Base-by-base conservation (phyloP, 2,329 filamentous ascomycete genomes). In the Aspergillus flavus region DNA sequence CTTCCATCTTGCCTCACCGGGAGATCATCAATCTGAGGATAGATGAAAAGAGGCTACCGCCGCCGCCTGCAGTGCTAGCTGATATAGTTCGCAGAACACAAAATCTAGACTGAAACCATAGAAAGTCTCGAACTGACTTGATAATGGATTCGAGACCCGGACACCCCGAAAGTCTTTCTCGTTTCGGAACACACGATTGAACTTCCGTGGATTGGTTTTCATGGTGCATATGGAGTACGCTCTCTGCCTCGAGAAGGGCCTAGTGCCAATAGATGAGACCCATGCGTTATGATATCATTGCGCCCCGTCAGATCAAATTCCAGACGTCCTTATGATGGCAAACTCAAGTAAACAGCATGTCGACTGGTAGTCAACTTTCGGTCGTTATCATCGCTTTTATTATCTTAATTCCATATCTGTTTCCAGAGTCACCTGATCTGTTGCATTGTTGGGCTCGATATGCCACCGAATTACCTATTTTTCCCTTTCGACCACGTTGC, bases 1-100 rank as follows among this genome's bases (percentile, higher is more conserved):
- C 45, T 48, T n/a, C 28, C 28, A 58, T 58, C 56, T 23, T 48
- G 56, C 43, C 45, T 34, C 56, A 58, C 43, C 56, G 56, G 56
- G 43, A 48, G 56, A 58, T 58, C 56, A 58, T 36, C 56, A 41
- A 58, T 30, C 28, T 45, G 39, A 48, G 30, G 23, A 21, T 55
- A 55, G 52, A 36, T 54, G 52, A 10, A 23, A 32, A 55, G 34
- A 39, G 32, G 21, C 32, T 55, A 39, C 52, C 12, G 12, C n/a
- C 41, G n/a, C 14, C 52, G 2, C 52, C 52, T 39, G 28, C 21
- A 55, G 32, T 26, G 7, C 7, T 32, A 34, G 28, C 26, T 32
- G 19, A 52, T 30, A 50, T 32, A 52, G 26, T 21, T n/a, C 19
- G 16, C 28, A 21, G 26, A 34, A n/a, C 48, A 32, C 48, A 30